phyloP scores from a whole-genome alignment of 2,329 filamentous ascomycete genomes.

The Pseudogymnoascus sp. region DNA sequence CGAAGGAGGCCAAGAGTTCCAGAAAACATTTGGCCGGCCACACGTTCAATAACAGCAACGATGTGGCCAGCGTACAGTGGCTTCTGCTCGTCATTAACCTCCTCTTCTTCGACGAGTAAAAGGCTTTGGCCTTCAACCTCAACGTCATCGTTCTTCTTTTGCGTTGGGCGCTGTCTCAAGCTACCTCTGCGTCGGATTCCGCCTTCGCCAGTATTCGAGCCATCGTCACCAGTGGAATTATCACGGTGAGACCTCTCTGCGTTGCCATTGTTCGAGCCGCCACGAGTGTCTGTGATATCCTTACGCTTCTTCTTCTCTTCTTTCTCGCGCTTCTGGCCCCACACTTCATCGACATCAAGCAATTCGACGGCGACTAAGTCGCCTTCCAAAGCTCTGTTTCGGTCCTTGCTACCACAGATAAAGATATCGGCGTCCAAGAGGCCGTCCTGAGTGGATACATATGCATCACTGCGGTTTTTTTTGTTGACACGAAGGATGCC shows the following conservation, averaged over 20 bases:
- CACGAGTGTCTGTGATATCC: constrained; percentile 89
- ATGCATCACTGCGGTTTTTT: constrained; percentile 98
- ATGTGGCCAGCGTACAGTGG: constrained; percentile 95
- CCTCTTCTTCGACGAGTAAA: constrained; percentile 93
- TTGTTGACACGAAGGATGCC: constrained; percentile 98
- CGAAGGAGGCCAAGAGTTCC: constrained; percentile 89
- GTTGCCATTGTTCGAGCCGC: constrained; percentile 67
- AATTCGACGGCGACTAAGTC: constrained; percentile 94
- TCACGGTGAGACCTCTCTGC: constrained; percentile 46
- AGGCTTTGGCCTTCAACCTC: constrained; percentile 97
- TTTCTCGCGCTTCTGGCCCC: constrained; percentile 97
- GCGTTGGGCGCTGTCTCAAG: constrained; percentile 89
- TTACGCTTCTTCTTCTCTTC: constrained; percentile 99
- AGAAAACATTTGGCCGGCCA: constrained; percentile 98
- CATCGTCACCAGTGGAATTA: constrained; percentile 58
- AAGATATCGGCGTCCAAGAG: constrained; percentile 95
- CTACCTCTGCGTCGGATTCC: constrained; percentile 88
- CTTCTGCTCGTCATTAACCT: constrained; percentile 97
- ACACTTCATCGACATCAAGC: constrained; percentile 95
- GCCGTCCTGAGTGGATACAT: constrained; percentile 85
- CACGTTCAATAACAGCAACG: constrained; percentile 93
- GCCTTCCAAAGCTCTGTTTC: constrained; percentile 92
- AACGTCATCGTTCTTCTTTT: constrained; percentile 99
- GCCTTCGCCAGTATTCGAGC: constrained; percentile 60
- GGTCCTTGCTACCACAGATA: constrained; percentile 98